These are phyloP conservation scores for Nicotiana knightiana DNA, from an alignment of 257 asterid genomes.

Conservation along the genomic window DNA sequence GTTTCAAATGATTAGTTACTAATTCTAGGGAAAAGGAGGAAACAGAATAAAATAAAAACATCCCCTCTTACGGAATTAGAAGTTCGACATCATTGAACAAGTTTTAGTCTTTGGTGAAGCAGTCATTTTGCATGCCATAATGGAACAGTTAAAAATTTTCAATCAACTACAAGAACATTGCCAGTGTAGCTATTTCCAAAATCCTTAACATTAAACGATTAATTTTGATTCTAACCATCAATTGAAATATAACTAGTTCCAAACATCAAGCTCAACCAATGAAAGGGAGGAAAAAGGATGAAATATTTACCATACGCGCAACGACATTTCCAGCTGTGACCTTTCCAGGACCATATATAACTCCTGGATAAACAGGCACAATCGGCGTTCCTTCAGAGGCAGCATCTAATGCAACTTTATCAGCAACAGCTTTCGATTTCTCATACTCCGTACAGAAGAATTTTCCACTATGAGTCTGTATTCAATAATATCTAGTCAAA, in stretches of 20 bases:
- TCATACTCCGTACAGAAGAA: slow-evolving; percentile 77
- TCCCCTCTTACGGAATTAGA: not conserved
- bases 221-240: too few species aligned
- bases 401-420: slow-evolving; percentile 79
- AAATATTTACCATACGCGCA: slow-evolving; percentile 55
- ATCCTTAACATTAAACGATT: not conserved
- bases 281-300: not conserved
- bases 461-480: slow-evolving; percentile 59
- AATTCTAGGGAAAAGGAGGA: not conserved
- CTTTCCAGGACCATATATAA: slow-evolving; percentile 88
- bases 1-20: not conserved
- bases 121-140: not conserved
- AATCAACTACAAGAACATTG: not conserved
- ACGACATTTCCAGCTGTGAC: slow-evolving; percentile 70
- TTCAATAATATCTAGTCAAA: not conserved
- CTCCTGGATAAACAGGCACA: slow-evolving; percentile 88
- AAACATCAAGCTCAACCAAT: not conserved
- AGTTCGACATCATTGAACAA: not conserved
- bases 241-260: not conserved
- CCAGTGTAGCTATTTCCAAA: not conserved
- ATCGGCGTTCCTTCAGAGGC: slow-evolving; percentile 71
- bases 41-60: not conserved
- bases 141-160: not conserved
- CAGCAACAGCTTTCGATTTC: slow-evolving; percentile 72
- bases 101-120: not conserved